Base-by-base conservation (phyloP, 257 asterid species). In the Galeopsis tetrahit region DNA sequence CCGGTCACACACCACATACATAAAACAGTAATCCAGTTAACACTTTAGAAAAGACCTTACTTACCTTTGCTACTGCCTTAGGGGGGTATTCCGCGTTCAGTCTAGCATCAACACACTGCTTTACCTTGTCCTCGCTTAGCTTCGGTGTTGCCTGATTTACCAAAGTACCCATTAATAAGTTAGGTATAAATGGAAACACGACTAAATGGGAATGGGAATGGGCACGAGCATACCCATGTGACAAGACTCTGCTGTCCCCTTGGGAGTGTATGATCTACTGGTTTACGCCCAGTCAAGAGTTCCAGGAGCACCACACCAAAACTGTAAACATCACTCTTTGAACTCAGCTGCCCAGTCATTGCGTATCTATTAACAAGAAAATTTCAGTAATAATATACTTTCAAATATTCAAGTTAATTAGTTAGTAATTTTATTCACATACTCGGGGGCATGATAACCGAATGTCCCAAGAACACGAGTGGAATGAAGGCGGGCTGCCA, bases 381-480 rank as follows among this genome's bases (percentile, higher is more conserved):
- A 2, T 7, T 38, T 6, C 1, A 7, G 13, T 32, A 34, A 42
- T 7, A 58, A 57, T 68, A 43, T 13, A 56, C 28, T 1, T 0
- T 7, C 5, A 9, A 33, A 28, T 73, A 17, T 73, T 15, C 44
- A 39, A 15, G 58, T 11, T 40, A 46, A n/a, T 10, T 48, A 28
- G 43, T 36, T 8, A 58, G 21, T 70, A 57, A 53, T n/a, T 58
- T 5, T 74, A 31, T 8, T 67, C 44, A 56, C 93, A 65, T 76
- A 90, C 97, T 90, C 95, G 0, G 97, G 95, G 59, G 96, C 95
- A 78, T 90, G 95, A 79, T 90, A 90, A 68, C 96, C 95, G 33
- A 90, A 90, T 70, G 95, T 90, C 58, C 96, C 95, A 66, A 88
- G 96, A 70, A 90, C 93, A 44, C 96, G 90, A 70, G 97, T 86